Percentiles rank a stretch among this genome's conserved stretches.
Conservation (phyloP, 192 early-diverging fungal genomes). For the Backusella luteola region DNA sequence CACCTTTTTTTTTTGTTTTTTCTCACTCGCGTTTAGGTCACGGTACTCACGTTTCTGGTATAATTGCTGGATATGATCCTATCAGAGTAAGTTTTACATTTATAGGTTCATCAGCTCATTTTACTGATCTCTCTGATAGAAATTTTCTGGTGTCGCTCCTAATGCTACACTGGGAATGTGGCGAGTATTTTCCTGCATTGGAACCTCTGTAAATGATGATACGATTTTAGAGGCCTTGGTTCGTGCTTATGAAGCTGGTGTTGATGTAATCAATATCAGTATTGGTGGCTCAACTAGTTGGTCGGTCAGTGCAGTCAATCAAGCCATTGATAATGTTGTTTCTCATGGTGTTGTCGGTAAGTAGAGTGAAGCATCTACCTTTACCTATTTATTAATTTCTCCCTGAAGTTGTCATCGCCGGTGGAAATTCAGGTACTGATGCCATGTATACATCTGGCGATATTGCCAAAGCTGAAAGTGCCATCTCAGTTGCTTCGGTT, state of each 20-base stretch:
- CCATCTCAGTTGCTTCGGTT: constrained; percentile 56
- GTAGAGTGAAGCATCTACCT: constrained; percentile 8
- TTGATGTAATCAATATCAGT: constrained; percentile 81
- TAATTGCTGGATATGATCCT: constrained; percentile 46
- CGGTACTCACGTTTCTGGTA: constrained; percentile 67
- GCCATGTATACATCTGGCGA: constrained; percentile 55
- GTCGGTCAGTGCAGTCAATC: constrained; percentile 47
- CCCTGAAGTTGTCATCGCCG: constrained; percentile 50
- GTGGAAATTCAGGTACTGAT: constrained; percentile 61
- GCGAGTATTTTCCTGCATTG: constrained; percentile 71
- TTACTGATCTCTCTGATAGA: constrained; percentile 6
- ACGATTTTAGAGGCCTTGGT: constrained; percentile 74
- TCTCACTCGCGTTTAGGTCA: constrained; percentile 35
- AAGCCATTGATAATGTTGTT: constrained; percentile 31
- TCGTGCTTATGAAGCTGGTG: constrained; percentile 58
- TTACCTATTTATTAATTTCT: no score
- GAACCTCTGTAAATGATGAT: constrained; percentile 61
- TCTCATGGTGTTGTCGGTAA: constrained; percentile 43
- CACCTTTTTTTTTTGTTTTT: no score
- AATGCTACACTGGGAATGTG: constrained; percentile 71
- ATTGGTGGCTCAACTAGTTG: constrained; percentile 66
- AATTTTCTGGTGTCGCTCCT: constrained; percentile 64
- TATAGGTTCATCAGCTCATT: no score
- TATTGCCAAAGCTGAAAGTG: constrained; percentile 51
- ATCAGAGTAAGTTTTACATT: constrained; percentile 19